Evolutionary conservation across 768 basidiomycete species (phyloP).

Genomic region (Lactarius tabidus): DNA sequence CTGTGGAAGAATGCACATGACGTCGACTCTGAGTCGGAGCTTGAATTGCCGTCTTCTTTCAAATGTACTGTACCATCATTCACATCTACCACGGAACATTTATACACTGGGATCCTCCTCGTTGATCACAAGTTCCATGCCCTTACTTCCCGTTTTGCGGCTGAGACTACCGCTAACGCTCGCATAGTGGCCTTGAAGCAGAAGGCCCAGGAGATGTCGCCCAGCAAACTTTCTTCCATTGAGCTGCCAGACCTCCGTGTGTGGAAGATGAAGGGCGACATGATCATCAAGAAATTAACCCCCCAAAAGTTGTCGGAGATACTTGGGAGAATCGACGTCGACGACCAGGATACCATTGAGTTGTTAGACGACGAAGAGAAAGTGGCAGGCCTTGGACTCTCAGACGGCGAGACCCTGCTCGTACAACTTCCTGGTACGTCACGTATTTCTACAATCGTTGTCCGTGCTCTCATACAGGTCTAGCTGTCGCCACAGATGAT

Average conservation of each 20-base stretch:
- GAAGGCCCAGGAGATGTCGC: not conserved
- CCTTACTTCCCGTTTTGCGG: accelerated
- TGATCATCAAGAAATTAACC: not conserved
- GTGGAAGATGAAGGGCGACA: not conserved
- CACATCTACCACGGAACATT: not conserved
- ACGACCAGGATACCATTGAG: not conserved
- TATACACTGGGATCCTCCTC: not conserved
- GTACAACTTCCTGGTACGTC: not conserved
- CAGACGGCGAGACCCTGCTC: not conserved
- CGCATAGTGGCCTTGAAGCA: not conserved
- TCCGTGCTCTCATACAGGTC: no score
- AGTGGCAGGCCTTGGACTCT: not conserved
- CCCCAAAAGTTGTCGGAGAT: not conserved
- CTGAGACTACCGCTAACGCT: not conserved
- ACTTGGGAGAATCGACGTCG: not conserved
- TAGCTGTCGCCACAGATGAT: no score
- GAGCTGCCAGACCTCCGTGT: not conserved
- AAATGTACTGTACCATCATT: no score
- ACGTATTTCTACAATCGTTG: no score
- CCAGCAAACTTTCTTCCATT: no score
- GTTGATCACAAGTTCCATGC: not conserved
- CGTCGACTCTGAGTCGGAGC: no score
- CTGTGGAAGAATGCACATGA: no score
- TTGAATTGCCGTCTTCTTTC: no score
- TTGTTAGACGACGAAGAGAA: not conserved